Evolutionary conservation across 2,329 filamentous ascomycete genomes (phyloP).

Genomic region (Xylaria sp.): DNA sequence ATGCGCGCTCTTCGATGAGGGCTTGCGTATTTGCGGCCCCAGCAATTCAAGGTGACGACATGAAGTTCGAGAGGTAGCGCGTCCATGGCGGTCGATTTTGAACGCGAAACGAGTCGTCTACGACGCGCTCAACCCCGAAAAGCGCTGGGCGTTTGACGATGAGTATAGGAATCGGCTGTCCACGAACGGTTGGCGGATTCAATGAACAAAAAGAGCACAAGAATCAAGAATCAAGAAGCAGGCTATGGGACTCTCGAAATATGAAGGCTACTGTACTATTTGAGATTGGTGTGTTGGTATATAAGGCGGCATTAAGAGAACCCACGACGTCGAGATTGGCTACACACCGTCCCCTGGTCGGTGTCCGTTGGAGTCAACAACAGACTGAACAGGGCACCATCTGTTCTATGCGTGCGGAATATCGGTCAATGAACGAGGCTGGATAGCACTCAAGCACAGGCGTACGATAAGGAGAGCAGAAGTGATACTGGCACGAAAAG

Average conservation of each 20-base stretch:
- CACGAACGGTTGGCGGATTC: background rate
- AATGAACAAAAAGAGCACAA: background rate
- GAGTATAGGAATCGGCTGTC: background rate
- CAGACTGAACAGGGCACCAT: background rate
- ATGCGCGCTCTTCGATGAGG: slow-evolving; percentile 79
- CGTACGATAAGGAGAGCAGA: background rate
- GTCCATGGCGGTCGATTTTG: slow-evolving; percentile 31
- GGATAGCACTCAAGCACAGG: no score
- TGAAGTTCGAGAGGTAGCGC: slow-evolving; percentile 65
- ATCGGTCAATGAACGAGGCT: background rate
- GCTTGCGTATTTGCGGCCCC: slow-evolving; percentile 89
- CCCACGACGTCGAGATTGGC: background rate
- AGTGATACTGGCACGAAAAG: background rate
- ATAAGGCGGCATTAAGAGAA: slow-evolving; percentile 20
- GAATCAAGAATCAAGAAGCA: background rate
- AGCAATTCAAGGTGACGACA: slow-evolving; percentile 92
- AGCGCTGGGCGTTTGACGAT: background rate
- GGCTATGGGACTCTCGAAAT: slow-evolving; percentile 5
- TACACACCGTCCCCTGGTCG: background rate
- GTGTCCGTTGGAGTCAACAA: slow-evolving; percentile 3
- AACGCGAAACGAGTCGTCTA: background rate
- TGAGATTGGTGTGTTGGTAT: slow-evolving; percentile 8
- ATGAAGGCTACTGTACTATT: slow-evolving; percentile 2
- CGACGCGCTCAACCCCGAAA: background rate
- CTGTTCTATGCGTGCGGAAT: background rate